Base-by-base conservation (phyloP, 306 rosid species). In the Senna tora region DNA sequence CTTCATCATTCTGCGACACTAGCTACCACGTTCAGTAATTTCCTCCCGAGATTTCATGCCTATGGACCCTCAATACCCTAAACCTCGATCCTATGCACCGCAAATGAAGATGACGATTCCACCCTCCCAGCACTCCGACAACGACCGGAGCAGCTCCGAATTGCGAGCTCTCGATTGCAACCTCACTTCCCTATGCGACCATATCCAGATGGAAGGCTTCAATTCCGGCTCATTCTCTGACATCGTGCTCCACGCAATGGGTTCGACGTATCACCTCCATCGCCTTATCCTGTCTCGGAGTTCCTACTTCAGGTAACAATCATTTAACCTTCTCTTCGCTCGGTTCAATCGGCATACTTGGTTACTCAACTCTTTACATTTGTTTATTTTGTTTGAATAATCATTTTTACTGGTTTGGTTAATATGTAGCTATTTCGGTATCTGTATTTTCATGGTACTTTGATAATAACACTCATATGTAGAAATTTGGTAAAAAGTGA, bases 221-320 rank as follows among this genome's bases (percentile, higher is more conserved):
- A 91, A 82, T 46, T 83, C 99, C 47, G 91, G 95, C 49, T 79
- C 90, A 15, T 91, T 94, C 84, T 91, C 96, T 68, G 99, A 94
- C 50, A 81, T 94, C 72, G 73, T 94, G 30, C 90, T 94, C 47
- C 85, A 86, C 71, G 91, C 99, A 67, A 87, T 88, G 95, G 92
- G 90, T 61, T 87, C 97, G 71, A 79, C 97, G 79, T 94, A 86
- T 86, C 91, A 38, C 74, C 99, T 91, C 79, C 99, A 94, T 73
- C 99, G 97, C 66, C 90, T 94, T 51, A 85, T 94, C 70, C 91
- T 94, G 69, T 91, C 99, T 7, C 99, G 99, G 71, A 94, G 99
- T 81, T 91, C 98, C 12, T 94, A 94, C 84, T 94, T 94, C 89
- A 83, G 98, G 98, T 93, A 39, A 42, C 69, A 25, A 30, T 55